Evolutionary conservation across 202 grass and related monocot genomes (phyloP).

Genomic region (Carex arenaria): DNA sequence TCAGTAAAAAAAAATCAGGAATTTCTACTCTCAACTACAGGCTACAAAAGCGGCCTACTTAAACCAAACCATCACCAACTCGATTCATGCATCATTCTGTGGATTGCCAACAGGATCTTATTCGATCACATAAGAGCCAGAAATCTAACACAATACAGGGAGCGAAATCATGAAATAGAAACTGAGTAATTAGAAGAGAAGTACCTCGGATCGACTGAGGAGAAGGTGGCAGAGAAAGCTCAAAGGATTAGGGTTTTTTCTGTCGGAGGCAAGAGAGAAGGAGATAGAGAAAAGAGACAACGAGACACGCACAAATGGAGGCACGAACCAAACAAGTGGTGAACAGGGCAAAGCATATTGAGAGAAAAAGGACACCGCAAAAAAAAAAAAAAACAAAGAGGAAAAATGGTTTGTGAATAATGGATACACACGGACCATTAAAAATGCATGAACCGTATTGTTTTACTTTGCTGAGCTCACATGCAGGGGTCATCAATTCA

Average conservation of each 20-base stretch:
- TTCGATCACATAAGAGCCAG: neutral
- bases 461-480: neutral
- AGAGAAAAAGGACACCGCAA: neutral
- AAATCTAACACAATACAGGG: neutral
- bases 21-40: neutral
- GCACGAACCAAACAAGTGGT: slow-evolving; percentile 12
- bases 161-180: neutral
- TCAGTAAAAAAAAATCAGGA: neutral
- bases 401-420: neutral
- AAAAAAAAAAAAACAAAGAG: neutral
- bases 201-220: neutral
- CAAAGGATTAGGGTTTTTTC: slow-evolving; percentile 8
- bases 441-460: neutral
- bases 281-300: neutral
- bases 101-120: neutral
- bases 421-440: neutral
- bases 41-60: neutral
- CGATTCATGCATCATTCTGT: neutral
- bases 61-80: neutral
- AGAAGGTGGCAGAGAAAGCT: neutral
- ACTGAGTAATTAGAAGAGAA: neutral
- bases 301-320: neutral
- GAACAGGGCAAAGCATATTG: neutral
- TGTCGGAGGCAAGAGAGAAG: neutral
- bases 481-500: too few species aligned